phyloP scores from a whole-genome alignment of 2,329 filamentous ascomycete species.

The Colletotrichum plurivorum region DNA sequence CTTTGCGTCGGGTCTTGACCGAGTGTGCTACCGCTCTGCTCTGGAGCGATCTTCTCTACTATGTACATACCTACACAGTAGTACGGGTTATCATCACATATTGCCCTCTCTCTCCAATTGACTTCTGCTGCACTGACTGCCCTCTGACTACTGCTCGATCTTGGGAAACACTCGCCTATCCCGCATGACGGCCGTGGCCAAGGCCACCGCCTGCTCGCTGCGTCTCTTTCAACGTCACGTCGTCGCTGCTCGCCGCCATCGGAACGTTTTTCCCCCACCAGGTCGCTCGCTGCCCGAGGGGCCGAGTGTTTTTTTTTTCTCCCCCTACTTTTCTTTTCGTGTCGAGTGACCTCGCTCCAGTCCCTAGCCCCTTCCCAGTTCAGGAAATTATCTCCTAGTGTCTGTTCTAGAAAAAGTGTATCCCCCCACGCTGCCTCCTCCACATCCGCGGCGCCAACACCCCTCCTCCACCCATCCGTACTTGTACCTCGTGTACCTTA shows the following conservation, averaged over 20 bases:
- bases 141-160: neutral
- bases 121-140: neutral
- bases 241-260: constrained; percentile 16
- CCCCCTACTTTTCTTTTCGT: constrained; percentile 18
- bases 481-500: too few species aligned
- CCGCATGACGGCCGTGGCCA: too few species aligned
- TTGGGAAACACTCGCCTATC: neutral
- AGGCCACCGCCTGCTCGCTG: neutral
- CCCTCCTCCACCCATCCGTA: constrained; percentile 5
- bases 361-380: constrained; percentile 27
- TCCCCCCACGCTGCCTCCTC: constrained; percentile 35
- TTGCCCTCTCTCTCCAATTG: neutral
- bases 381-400: constrained; percentile 41
- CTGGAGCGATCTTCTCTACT: neutral
- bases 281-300: neutral
- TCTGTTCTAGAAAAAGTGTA: constrained; percentile 38
- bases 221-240: neutral
- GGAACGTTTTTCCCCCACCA: constrained; percentile 22
- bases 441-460: constrained; percentile 9
- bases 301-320: constrained; percentile 14
- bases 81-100: neutral
- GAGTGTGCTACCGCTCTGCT: neutral
- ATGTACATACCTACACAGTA: too few species aligned
- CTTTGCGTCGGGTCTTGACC: constrained; percentile 33
- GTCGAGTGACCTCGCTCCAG: constrained; percentile 35